Conservation (phyloP, 2,329 filamentous ascomycete genomes). For the Elsinoe australis region DNA sequence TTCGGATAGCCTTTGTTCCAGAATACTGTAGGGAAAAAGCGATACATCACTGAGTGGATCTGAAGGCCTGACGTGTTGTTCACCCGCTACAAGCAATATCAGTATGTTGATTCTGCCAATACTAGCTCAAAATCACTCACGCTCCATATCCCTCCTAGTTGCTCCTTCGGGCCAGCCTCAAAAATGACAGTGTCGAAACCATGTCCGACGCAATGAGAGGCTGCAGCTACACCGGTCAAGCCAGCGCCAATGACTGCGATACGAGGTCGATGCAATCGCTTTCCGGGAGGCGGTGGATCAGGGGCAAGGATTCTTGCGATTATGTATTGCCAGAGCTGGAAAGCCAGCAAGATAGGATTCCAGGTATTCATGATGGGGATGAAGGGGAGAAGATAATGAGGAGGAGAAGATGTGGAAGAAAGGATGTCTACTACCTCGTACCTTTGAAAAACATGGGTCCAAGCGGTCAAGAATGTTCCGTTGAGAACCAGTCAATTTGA, state of each 20-base stretch:
- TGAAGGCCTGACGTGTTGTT: constrained; percentile 77
- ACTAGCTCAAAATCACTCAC: constrained; percentile 40
- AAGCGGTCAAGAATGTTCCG: too few species aligned
- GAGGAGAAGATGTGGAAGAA: not conserved
- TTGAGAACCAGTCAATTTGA: not conserved
- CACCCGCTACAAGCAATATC: constrained; percentile 48
- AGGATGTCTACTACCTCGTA: too few species aligned
- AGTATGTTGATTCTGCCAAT: not conserved
- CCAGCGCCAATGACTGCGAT: constrained; percentile 43
- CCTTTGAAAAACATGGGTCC: too few species aligned
- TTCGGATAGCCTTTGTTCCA: constrained; percentile 72
- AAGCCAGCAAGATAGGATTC: constrained; percentile 30
- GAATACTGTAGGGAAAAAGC: constrained; percentile 72
- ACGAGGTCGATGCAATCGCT: constrained; percentile 52
- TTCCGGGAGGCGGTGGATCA: constrained; percentile 53
- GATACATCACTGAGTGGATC: constrained; percentile 80
- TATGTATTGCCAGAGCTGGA: constrained; percentile 58
- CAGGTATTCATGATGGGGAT: constrained; percentile 9
- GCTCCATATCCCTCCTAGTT: constrained; percentile 74
- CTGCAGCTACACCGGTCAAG: constrained; percentile 68
- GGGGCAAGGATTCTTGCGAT: constrained; percentile 61
- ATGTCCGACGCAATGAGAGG: constrained; percentile 76
- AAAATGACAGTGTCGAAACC: constrained; percentile 77
- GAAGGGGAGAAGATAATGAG: not conserved
- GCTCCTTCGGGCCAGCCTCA: constrained; percentile 58